Evolutionary conservation across 73 alveolate species (phyloP), one percentile per base, ranked within the genome.

Genomic region (Paramecium caudatum): DNA sequence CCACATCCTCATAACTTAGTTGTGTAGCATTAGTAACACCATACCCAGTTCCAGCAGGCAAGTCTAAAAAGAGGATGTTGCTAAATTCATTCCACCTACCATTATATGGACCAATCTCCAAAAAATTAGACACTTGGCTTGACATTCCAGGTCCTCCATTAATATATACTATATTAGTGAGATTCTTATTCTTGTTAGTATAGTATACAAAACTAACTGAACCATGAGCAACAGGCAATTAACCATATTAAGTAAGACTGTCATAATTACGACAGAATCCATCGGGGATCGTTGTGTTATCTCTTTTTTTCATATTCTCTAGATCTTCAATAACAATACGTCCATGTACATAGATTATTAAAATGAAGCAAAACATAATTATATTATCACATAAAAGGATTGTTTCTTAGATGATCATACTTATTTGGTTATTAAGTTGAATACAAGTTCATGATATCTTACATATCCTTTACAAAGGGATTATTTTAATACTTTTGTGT

Each of bases 11-110:
- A 41, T 27, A 27, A 19, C 23, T 39, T 43, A 74, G 6, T 12
- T 36, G 16, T 74, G 43, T 45, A 15, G 43, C 19, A 27, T 74
- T 21, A 10, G 88, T 74, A 17, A 23, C 21, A n/a, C 88, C 88
- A 45, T 39, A 74, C 17, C 88, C 88, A 19, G 88, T 74, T 74
- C 88, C 88, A 21, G 68, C 88, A 36, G 88, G 88, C 62, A 74
- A 43, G 43, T 74, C 82, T 30, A 74, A 37, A 74, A 74, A 74
- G 21, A 74, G 47, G 9, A 74, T 2, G 43, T 74, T 74, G 32
- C 55, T 45, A 43, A 74, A 74, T 5, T 74, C 32, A 15, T 19
- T 74, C 88, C 88, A 74, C 19, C 55, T 3, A 30, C 37, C 32
- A 50, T 21, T 41, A 37, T 19, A n/a, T 41, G 88, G 88, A 13